Percentiles rank a stretch among this genome's conserved stretches.
phyloP scores from a whole-genome alignment of 179 eudicot species.

The Dionaea muscipula region DNA sequence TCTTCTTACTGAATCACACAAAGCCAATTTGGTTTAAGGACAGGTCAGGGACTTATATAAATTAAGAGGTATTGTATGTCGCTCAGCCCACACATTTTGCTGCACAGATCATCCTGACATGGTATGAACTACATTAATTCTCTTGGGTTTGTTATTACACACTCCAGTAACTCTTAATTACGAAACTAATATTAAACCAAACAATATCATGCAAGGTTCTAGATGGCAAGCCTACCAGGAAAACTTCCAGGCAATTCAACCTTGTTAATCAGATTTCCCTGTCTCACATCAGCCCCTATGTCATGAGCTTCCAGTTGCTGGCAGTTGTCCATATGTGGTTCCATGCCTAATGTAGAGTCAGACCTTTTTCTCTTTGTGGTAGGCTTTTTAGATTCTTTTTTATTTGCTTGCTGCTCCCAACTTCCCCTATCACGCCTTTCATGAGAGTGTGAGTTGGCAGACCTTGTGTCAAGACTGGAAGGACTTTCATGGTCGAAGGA shows the following conservation, averaged over 20 bases:
- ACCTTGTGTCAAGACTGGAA: conserved; percentile 60
- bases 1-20: too few species aligned
- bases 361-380: conserved; percentile 51
- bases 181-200: background rate
- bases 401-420: conserved; percentile 50
- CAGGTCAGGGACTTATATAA: too few species aligned
- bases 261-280: conserved; percentile 31
- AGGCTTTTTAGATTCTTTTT: conserved; percentile 37
- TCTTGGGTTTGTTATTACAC: too few species aligned
- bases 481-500: conserved; percentile 65
- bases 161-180: background rate
- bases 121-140: too few species aligned
- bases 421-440: conserved; percentile 51
- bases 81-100: too few species aligned
- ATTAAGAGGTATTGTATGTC: too few species aligned
- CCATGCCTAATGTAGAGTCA: conserved; percentile 28
- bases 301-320: conserved; percentile 33
- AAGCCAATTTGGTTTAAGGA: too few species aligned
- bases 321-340: conserved; percentile 29
- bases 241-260: conserved; percentile 30
- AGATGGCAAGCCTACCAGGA: conserved; percentile 20
- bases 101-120: too few species aligned
- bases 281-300: conserved; percentile 22
- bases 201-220: background rate
- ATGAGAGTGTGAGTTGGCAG: conserved; percentile 44